Base-by-base conservation (phyloP, 441 rosid genomes). In the Croton laevigatus region DNA sequence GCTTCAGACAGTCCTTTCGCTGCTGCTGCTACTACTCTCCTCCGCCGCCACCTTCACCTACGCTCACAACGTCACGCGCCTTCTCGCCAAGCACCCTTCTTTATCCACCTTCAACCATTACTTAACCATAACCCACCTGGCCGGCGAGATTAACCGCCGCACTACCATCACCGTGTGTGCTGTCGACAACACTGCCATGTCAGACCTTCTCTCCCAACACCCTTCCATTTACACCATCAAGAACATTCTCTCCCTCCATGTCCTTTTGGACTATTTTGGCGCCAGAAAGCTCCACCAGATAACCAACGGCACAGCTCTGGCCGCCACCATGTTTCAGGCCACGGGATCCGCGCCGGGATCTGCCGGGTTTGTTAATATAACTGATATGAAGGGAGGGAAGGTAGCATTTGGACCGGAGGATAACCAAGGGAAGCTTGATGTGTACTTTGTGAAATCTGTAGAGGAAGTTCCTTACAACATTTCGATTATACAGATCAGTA, bases 101-200 rank as follows among this genome's bases (percentile, higher is more conserved):
- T 82, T 90, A 86, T 92, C 99, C 78, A 90, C 93, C 59, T 92
- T 94, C 87, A 94, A 92, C 84, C 97, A 91, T 69, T 94, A 94
- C 91, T 90, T 94, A 12, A 72, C 91, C 23, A 17, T 73, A 4
- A 94, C 99, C 45, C 97, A 89, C 83, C 90, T 94, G 22, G 97
- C 97, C 54, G 82, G 72, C 17, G 99, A 94, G 71, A 94, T 94
- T 83, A 94, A 92, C 88, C 83, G 87, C 66, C 87, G 85, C 6
- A 90, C 87, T 38, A 94, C 99, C 51, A 89, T 94, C 79, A 94
- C 99, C 13, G 93, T 94, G 23, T 81, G 85, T 17, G 97, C 96
- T 64, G 80, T 94, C 20, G 93, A 90, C 84, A 91, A 94, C 82
- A 74, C 84, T 16, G 99, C 88, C 59, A 92, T 92, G 98, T 63